Evolutionary conservation across 805 yeast genomes (phyloP), one percentile per base, ranked within the genome.

Genomic region (Candida lessepsii): DNA sequence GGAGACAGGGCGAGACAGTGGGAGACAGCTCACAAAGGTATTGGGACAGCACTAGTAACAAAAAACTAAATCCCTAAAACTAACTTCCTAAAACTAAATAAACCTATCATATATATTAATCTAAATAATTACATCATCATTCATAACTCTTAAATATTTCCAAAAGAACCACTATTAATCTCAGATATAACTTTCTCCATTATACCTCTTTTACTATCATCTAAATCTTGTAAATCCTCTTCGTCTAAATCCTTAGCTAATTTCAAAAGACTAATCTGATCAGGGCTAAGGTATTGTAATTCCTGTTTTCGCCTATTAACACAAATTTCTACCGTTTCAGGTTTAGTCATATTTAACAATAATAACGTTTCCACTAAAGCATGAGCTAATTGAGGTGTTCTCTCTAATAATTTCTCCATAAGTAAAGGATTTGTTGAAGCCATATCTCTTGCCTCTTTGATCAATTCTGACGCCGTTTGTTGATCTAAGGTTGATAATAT

Each of bases 341-440:
- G 63, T 14, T 59, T 61, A 8, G 68, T 53, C 3, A 63, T 50
- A 36, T 63, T 64, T 18, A 63, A 50, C 41, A 67, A 44, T 19
- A 67, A 46, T 13, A 87, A 61, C 2, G 81, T 69, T 54, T 90
- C 96, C 2, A 89, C 91, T 20, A 87, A 66, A 0, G 96, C 93
- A 58, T 81, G 88, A 2, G 86, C 66, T 33, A 91, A 67, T 58
- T 91, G 97, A 0, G 97, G 97, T 43, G 81, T 80, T 47, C 77
- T 77, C 19, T 71, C 71, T 13, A 90, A 64, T 24, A 90, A 63
- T 29, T 73, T 74, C 37, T 67, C 73, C 67, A 85, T 80, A 42
- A 79, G 62, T 5, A 69, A 70, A 0, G 86, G 85, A 43, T 81
- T 73, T 19, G 70, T 71, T 3, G 61, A 57, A 2, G 83, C 64